phyloP scores from a whole-genome alignment of 805 yeast genomes.

The Ogataea zsoltii region DNA sequence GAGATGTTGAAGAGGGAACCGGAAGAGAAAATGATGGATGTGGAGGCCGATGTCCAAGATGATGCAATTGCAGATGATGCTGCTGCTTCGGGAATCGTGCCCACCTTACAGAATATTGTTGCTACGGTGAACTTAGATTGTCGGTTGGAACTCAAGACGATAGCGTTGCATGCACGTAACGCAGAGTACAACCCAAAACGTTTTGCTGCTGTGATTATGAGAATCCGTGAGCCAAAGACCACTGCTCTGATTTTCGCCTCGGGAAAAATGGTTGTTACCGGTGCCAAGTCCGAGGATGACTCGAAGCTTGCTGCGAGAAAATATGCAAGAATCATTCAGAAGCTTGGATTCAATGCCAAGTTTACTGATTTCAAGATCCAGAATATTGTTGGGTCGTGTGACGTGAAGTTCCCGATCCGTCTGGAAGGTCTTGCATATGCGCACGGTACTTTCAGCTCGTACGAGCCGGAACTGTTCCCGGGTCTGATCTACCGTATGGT shows the following conservation, averaged over 20 bases:
- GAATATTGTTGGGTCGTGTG: slow-evolving; percentile 98
- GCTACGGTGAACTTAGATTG: slow-evolving; percentile 98
- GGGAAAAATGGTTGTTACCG: slow-evolving; percentile 99
- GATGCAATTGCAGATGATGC: slow-evolving; percentile 52
- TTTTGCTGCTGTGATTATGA: slow-evolving; percentile 99
- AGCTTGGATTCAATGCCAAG: slow-evolving; percentile 96
- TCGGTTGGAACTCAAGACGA: slow-evolving; percentile 92
- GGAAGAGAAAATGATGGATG: slow-evolving; percentile 35
- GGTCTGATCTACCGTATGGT: slow-evolving; percentile 99
- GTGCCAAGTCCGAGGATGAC: slow-evolving; percentile 98
- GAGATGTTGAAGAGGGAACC: slow-evolving; percentile 17
- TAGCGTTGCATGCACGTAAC: slow-evolving; percentile 97
- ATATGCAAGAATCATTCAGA: slow-evolving; percentile 96
- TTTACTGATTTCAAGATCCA: slow-evolving; percentile 98
- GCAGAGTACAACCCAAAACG: slow-evolving; percentile 99
- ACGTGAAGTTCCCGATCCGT: slow-evolving; percentile 96
- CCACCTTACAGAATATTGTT: slow-evolving; percentile 92
- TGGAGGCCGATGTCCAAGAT: slow-evolving; percentile 19
- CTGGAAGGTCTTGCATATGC: slow-evolving; percentile 96
- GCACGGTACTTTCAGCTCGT: slow-evolving; percentile 98
- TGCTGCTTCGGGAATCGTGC: slow-evolving; percentile 92
- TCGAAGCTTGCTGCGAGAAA: slow-evolving; percentile 97
- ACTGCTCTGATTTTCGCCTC: slow-evolving; percentile 97
- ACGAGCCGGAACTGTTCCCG: slow-evolving; percentile 97
- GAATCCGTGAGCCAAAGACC: slow-evolving; percentile 98